A percentile compares a stretch with the other conserved stretches of the same genome.
phyloP scores from a whole-genome alignment of 108 stramenopile genomes.

The Pelagomonas calceolata region DNA sequence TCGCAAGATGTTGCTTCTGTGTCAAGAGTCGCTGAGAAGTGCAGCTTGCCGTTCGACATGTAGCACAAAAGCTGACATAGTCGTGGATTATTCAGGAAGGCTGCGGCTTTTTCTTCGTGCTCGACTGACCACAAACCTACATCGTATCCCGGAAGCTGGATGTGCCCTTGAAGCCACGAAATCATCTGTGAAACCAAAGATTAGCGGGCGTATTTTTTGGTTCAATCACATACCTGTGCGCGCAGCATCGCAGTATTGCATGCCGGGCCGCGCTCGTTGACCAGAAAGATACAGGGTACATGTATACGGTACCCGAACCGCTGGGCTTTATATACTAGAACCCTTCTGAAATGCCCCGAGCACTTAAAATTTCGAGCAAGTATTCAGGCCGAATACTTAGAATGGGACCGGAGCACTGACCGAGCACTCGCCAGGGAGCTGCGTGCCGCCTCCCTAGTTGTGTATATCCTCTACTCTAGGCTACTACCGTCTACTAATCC shows the following conservation, averaged over 20 bases:
- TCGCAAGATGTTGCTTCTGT: constrained; percentile 3
- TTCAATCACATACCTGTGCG: too few species aligned
- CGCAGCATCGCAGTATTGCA: too few species aligned
- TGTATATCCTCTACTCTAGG: not conserved
- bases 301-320: too few species aligned
- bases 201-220: too few species aligned
- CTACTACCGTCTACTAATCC: not conserved
- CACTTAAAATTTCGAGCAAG: too few species aligned
- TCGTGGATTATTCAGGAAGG: constrained; percentile 12
- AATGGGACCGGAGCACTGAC: not conserved
- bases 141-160: not conserved
- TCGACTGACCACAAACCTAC: not conserved
- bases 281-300: too few species aligned
- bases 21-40: constrained; percentile 10
- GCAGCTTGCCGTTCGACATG: constrained; percentile 16
- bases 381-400: too few species aligned
- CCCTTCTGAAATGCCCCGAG: too few species aligned
- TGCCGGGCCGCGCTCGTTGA: too few species aligned
- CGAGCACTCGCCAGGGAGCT: not conserved
- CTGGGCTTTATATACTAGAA: too few species aligned
- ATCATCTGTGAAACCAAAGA: too few species aligned
- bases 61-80: constrained; percentile 17
- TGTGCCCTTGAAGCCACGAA: not conserved
- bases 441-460: not conserved
- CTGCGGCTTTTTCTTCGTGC: constrained; percentile 13